phyloP scores from a whole-genome alignment of 2,329 filamentous ascomycete genomes.

The Fusarium sp. region DNA sequence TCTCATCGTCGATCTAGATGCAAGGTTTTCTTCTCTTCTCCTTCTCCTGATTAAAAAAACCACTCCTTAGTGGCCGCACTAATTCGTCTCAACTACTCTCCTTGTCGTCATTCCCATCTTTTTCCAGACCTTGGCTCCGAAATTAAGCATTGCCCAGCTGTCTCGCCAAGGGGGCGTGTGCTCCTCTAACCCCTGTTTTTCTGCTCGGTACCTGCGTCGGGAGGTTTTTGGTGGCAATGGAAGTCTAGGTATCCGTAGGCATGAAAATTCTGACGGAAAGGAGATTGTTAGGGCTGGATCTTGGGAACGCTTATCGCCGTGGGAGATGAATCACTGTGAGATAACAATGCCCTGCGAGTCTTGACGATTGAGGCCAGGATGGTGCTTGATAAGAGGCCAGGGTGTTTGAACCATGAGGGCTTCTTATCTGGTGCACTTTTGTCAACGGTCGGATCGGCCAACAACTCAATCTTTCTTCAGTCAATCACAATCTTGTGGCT shows the following conservation, averaged over 20 bases:
- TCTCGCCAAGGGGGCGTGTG: constrained; percentile 20
- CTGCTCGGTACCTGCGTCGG: constrained; percentile 26
- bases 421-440: constrained; percentile 9
- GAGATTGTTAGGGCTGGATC: constrained; percentile 8
- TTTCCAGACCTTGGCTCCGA: constrained; percentile 19
- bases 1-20: constrained; percentile 21
- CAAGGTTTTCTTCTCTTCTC: not conserved
- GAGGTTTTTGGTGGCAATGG: not conserved
- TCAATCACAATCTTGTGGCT: not conserved
- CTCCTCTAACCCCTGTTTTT: not conserved
- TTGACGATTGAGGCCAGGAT: constrained; percentile 1
- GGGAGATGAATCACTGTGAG: not conserved
- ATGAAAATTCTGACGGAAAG: constrained; percentile 1
- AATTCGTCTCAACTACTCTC: constrained; percentile 15
- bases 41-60: constrained; percentile 4
- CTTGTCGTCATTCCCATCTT: constrained; percentile 1
- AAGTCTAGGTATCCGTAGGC: not conserved
- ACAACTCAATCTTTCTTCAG: constrained; percentile 3
- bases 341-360: not conserved
- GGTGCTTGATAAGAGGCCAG: constrained; percentile 8
- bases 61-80: constrained; percentile 12
- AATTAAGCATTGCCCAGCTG: constrained; percentile 36
- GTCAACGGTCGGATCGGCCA: not conserved
- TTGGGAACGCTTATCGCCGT: constrained; percentile 21
- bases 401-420: constrained; percentile 6